A percentile compares a stretch with the other conserved stretches of the same genome.
phyloP scores from a whole-genome alignment of 768 basidiomycete species.

The Auricularia cornea region DNA sequence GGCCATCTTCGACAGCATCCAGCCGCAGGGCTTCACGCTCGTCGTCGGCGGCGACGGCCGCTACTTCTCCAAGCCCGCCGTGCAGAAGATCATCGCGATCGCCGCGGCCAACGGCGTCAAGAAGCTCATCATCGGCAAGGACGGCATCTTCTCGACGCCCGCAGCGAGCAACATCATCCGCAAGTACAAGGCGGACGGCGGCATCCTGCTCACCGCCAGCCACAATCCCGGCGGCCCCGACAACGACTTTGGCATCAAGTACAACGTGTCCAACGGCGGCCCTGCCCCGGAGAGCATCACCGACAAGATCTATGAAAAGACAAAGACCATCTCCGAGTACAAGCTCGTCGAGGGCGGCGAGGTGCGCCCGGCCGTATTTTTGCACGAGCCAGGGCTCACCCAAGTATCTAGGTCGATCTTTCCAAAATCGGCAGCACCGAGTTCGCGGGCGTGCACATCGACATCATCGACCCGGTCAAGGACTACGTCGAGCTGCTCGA shows the following conservation, averaged over 20 bases:
- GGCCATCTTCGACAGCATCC: constrained; percentile 86
- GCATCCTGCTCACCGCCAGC: constrained; percentile 91
- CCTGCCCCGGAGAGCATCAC: constrained; percentile 96
- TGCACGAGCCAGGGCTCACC: neutral
- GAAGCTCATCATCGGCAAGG: constrained; percentile 87
- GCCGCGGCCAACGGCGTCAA: constrained; percentile 89
- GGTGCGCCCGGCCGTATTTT: constrained; percentile 36
- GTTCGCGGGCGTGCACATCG: constrained; percentile 77
- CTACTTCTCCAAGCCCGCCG: constrained; percentile 76
- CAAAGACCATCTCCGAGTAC: constrained; percentile 80
- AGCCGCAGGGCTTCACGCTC: constrained; percentile 68
- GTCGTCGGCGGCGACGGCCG: constrained; percentile 98
- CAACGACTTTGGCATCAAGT: constrained; percentile 99
- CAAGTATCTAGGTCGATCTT: constrained; percentile 58
- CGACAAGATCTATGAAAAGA: constrained; percentile 88
- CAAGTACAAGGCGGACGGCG: constrained; percentile 92
- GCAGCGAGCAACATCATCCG: constrained; percentile 95
- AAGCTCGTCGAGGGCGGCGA: constrained; percentile 71
- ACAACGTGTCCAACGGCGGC: constrained; percentile 95
- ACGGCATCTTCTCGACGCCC: constrained; percentile 91
- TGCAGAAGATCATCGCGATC: constrained; percentile 89
- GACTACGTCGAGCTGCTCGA: constrained; percentile 82
- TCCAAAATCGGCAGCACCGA: constrained; percentile 68
- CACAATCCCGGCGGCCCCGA: constrained; percentile 99
- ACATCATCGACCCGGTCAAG: constrained; percentile 88